A percentile compares a stretch with the other conserved stretches of the same genome.
Conservation (phyloP, 1,284 basidiomycete genomes). For the Uromyces viciae-fabae region DNA sequence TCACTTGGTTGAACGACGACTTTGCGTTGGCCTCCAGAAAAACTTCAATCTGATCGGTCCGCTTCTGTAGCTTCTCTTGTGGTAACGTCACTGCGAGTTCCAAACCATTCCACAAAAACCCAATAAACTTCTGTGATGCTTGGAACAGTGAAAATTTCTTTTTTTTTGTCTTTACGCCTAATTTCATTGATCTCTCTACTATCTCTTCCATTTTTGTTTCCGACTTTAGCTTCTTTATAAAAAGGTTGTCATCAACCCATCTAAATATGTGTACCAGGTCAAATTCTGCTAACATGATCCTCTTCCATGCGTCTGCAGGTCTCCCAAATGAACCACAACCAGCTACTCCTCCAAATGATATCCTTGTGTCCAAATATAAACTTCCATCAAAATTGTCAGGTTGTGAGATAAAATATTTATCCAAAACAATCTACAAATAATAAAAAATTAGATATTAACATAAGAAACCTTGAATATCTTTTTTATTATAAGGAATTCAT, state of each 20-base stretch:
- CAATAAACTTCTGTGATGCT: background rate
- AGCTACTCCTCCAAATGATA: background rate
- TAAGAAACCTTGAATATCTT: no score
- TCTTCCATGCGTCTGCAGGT: slow-evolving; percentile 16
- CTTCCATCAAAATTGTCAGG: background rate
- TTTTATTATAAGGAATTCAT: no score
- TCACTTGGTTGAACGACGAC: background rate
- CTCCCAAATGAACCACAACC: slow-evolving; percentile 15
- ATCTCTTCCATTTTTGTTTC: background rate
- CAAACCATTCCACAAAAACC: background rate
- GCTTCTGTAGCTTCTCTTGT: background rate
- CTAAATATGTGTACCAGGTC: background rate
- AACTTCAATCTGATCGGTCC: background rate
- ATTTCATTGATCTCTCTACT: background rate
- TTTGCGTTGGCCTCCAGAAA: background rate
- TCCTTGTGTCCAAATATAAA: background rate
- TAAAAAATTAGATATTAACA: no score
- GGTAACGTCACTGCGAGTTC: background rate
- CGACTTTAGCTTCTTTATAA: background rate
- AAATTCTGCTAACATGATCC: background rate
- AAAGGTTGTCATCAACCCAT: slow-evolving; percentile 11
- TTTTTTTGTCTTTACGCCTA: background rate
- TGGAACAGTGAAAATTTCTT: background rate
- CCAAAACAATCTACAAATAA: no score
- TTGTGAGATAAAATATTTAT: no score